phyloP scores from a whole-genome alignment of 2,329 filamentous ascomycete genomes.

The Diaporthe helianthi region DNA sequence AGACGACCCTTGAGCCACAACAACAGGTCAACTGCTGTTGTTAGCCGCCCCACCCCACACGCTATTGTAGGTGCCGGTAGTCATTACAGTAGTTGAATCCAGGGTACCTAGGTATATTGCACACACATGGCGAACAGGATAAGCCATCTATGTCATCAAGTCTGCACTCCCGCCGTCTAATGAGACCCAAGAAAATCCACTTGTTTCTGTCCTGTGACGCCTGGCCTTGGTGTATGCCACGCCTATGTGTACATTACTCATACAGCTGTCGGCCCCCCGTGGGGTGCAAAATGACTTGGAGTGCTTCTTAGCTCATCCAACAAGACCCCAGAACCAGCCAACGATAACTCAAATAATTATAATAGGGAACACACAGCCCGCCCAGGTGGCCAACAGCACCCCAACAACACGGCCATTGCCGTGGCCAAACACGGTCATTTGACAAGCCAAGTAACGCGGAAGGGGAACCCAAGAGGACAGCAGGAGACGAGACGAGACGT shows the following conservation, averaged over 20 bases:
- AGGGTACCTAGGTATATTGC: background rate
- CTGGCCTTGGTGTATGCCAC: background rate
- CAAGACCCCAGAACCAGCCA: background rate
- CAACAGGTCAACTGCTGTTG: background rate
- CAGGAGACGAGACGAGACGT: too few species aligned
- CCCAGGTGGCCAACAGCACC: background rate
- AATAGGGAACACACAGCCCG: background rate
- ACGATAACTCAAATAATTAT: background rate
- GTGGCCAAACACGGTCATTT: slow-evolving; percentile 1
- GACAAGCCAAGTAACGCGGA: background rate
- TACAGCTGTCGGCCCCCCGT: background rate
- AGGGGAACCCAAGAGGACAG: too few species aligned
- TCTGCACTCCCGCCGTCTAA: background rate
- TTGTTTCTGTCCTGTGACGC: background rate
- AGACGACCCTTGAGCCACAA: slow-evolving; percentile 8
- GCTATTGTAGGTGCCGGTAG: background rate
- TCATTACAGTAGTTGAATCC: background rate
- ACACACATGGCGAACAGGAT: background rate
- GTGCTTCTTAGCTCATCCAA: background rate
- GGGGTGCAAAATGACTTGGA: background rate
- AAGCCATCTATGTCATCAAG: slow-evolving; percentile 15
- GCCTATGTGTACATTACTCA: slow-evolving; percentile 25
- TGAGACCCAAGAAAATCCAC: background rate
- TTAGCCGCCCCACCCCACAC: slow-evolving; percentile 10
- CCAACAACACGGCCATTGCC: background rate